Percentiles rank a stretch among this genome's conserved stretches.
phyloP scores from a whole-genome alignment of 148 eudicot genomes.

The Tetragonia tetragonoides region DNA sequence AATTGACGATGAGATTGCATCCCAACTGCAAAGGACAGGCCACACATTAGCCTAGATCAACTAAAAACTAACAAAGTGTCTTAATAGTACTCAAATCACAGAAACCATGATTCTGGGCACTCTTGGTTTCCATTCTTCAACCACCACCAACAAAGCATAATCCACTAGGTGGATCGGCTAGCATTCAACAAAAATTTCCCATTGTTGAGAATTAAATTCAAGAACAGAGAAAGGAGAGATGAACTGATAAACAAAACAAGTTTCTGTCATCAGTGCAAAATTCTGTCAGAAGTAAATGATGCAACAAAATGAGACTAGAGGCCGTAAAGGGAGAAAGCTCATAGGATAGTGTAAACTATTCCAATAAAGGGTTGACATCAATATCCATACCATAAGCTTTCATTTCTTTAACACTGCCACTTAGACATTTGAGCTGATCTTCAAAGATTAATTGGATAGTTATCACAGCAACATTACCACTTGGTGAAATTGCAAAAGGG shows the following conservation, averaged over 20 bases:
- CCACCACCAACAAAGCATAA: no score
- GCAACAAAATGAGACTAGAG: neutral
- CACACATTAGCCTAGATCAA: neutral
- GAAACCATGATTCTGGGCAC: neutral
- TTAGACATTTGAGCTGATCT: neutral
- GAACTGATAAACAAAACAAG: no score
- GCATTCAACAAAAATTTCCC: no score
- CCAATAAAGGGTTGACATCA: neutral
- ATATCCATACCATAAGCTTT: conserved; percentile 1
- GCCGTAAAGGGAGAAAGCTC: neutral
- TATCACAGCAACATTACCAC: neutral
- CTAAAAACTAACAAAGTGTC: neutral
- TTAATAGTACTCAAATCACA: neutral
- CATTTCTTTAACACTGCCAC: neutral
- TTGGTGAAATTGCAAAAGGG: neutral
- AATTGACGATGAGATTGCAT: conserved; percentile 10
- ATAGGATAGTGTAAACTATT: neutral
- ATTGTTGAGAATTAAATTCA: no score
- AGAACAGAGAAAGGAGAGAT: no score
- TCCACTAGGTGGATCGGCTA: no score
- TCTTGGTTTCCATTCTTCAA: no score
- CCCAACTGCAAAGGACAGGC: neutral
- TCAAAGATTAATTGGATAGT: neutral
- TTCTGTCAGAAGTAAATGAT: neutral
- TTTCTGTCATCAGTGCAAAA: neutral